These are phyloP conservation scores for Neotropicomus parvogracilis DNA, from an alignment of 1,284 basidiomycete species.

Conservation along the genomic window DNA sequence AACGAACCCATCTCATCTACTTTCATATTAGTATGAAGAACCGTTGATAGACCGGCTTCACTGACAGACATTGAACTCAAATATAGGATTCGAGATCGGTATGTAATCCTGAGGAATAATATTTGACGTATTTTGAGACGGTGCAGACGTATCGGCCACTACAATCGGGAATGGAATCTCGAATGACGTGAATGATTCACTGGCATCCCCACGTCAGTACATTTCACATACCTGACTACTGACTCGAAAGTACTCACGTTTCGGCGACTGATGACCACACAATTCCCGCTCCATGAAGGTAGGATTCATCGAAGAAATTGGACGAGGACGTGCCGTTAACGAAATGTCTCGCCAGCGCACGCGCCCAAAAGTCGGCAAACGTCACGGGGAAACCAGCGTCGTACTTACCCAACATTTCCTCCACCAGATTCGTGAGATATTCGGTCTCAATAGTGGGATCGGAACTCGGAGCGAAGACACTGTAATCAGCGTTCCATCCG, in stretches of 20 bases:
- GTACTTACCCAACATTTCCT: slow-evolving; percentile 35
- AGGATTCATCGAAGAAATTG: slow-evolving; percentile 33
- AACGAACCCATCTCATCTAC: slow-evolving; percentile 45
- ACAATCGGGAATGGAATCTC: slow-evolving; percentile 40
- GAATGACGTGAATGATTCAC: slow-evolving; percentile 33
- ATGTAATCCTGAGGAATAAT: slow-evolving; percentile 21
- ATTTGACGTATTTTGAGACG: slow-evolving; percentile 27
- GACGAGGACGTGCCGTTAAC: slow-evolving; percentile 36
- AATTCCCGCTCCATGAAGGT: slow-evolving; percentile 35
- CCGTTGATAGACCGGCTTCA: background rate
- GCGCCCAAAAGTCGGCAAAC: slow-evolving; percentile 36
- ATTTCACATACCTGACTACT: too few relatives aligned
- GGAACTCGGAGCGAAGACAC: slow-evolving; percentile 23
- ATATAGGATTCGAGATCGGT: slow-evolving; percentile 39
- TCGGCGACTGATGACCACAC: slow-evolving; percentile 35
- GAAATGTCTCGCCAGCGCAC: slow-evolving; percentile 38
- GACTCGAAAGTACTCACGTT: slow-evolving; percentile 29
- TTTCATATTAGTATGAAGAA: slow-evolving; percentile 7
- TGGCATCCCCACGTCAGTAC: slow-evolving; percentile 10
- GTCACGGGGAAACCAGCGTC: slow-evolving; percentile 33
- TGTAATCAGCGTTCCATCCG: slow-evolving; percentile 36
- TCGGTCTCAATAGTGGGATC: slow-evolving; percentile 11
- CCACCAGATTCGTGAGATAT: slow-evolving; percentile 25
- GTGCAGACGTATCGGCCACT: slow-evolving; percentile 26
- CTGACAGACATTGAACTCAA: slow-evolving; percentile 47